These are phyloP conservation scores for Phaeomoniella chlamydospora DNA, from an alignment of 2,329 filamentous ascomycete species.

Conservation along the genomic window DNA sequence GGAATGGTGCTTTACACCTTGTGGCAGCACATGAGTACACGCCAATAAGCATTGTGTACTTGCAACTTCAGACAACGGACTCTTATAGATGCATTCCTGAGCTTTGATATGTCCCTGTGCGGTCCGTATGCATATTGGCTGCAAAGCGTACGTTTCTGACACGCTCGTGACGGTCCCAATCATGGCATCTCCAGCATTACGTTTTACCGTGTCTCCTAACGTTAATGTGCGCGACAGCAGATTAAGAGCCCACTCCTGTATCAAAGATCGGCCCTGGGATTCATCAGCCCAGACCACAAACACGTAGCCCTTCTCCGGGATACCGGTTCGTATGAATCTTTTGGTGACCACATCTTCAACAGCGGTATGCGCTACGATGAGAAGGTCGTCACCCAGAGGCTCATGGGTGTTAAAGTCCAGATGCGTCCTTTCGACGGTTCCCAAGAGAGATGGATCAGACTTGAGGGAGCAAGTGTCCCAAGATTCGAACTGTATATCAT, in stretches of 20 bases:
- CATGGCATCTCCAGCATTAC: constrained; percentile 29
- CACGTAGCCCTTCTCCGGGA: constrained; percentile 35
- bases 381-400: constrained; percentile 14
- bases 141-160: constrained; percentile 29
- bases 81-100: constrained; percentile 1
- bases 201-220: constrained; percentile 42
- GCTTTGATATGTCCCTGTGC: constrained; percentile 3
- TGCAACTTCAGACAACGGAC: constrained; percentile 1
- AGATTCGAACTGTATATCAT: constrained; percentile 7
- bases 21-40: background rate
- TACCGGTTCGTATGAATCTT: constrained; percentile 11
- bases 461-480: constrained; percentile 27
- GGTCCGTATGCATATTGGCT: constrained; percentile 11
- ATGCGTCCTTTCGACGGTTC: constrained; percentile 25
- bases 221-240: constrained; percentile 39
- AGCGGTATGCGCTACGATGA: constrained; percentile 14
- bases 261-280: constrained; percentile 24
- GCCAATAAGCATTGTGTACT: background rate
- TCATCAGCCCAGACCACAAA: constrained; percentile 26
- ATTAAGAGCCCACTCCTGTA: constrained; percentile 28
- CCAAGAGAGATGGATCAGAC: constrained; percentile 22
- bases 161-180: constrained; percentile 40
- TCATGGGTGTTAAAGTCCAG: constrained; percentile 10
- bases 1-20: constrained; percentile 5
- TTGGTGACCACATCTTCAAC: constrained; percentile 15